phyloP scores from a whole-genome alignment of 2,329 filamentous ascomycete genomes.

The Incumbomyces delicatus region DNA sequence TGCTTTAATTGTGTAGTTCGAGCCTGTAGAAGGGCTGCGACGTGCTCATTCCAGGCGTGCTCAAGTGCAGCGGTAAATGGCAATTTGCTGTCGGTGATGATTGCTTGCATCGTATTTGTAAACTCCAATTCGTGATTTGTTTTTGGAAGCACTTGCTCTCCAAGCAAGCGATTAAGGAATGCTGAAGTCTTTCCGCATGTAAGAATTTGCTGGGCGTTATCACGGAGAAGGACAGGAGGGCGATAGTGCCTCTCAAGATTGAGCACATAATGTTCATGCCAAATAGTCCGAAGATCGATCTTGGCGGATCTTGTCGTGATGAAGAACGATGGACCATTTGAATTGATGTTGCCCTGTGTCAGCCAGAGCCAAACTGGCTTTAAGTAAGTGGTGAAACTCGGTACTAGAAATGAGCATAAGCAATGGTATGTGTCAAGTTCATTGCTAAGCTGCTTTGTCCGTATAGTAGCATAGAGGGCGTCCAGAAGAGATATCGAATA shows the following conservation, averaged over 20 bases:
- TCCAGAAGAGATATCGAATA: constrained; percentile 57
- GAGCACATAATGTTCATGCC: constrained; percentile 65
- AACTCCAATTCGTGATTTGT: background rate
- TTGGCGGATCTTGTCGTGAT: constrained; percentile 45
- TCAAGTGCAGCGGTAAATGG: constrained; percentile 59
- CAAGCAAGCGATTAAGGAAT: constrained; percentile 59
- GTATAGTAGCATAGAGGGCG: constrained; percentile 38
- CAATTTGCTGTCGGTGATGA: constrained; percentile 9
- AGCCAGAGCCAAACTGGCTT: constrained; percentile 76
- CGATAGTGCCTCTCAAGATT: constrained; percentile 52
- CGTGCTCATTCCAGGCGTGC: constrained; percentile 62
- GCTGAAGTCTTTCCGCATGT: constrained; percentile 81
- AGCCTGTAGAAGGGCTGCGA: constrained; percentile 45
- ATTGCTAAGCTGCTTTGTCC: background rate
- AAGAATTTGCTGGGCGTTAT: constrained; percentile 63
- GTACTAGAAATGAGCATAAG: constrained; percentile 51
- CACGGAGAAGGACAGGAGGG: constrained; percentile 64
- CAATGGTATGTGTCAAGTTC: background rate
- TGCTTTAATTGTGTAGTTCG: constrained; percentile 48
- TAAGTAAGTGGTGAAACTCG: constrained; percentile 66
- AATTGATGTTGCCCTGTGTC: constrained; percentile 61
- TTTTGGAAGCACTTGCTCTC: constrained; percentile 1
- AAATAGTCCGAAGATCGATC: constrained; percentile 55
- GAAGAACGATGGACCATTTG: constrained; percentile 68
- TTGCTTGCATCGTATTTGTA: background rate